These are phyloP conservation scores for Diaporthe nobilis DNA, from an alignment of 2,329 filamentous ascomycete species.

Conservation along the genomic window DNA sequence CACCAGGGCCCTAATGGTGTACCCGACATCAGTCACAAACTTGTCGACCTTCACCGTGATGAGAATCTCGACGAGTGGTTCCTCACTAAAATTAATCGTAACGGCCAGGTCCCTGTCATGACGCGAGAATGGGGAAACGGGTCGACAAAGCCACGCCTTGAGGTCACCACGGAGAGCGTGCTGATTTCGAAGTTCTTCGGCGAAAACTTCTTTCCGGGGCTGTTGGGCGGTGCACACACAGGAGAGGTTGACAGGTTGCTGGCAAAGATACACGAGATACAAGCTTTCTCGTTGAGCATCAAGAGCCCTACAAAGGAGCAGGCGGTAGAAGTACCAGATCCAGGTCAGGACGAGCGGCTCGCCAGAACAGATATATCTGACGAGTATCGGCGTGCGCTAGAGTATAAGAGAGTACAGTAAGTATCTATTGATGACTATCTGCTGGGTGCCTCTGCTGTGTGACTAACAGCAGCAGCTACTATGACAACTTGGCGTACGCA, in stretches of 20 bases:
- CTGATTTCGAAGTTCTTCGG: constrained; percentile 23
- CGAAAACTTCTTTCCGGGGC: neutral
- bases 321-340: constrained; percentile 32
- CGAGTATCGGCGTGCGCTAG: constrained; percentile 23
- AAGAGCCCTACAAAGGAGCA: constrained; percentile 39
- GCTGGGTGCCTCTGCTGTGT: neutral
- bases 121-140: constrained; percentile 10
- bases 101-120: constrained; percentile 44
- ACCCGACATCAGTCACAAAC: constrained; percentile 8
- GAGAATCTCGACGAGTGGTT: constrained; percentile 41
- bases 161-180: constrained; percentile 7
- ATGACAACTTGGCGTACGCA: constrained; percentile 21
- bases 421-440: neutral
- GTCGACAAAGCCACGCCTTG: constrained; percentile 4
- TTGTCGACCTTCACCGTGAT: constrained; percentile 40
- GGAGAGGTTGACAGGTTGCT: constrained; percentile 35
- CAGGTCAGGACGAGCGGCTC: constrained; percentile 39
- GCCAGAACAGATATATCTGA: constrained; percentile 24
- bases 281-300: constrained; percentile 39
- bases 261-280: constrained; percentile 39
- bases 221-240: constrained; percentile 17
- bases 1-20: constrained; percentile 28
- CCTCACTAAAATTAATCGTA: constrained; percentile 39
- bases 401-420: constrained; percentile 34
- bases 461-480: constrained; percentile 39